Percentiles rank a stretch among this genome's conserved stretches.
Conservation (phyloP, 2,329 filamentous ascomycete species). For the Spiromastix sp. region DNA sequence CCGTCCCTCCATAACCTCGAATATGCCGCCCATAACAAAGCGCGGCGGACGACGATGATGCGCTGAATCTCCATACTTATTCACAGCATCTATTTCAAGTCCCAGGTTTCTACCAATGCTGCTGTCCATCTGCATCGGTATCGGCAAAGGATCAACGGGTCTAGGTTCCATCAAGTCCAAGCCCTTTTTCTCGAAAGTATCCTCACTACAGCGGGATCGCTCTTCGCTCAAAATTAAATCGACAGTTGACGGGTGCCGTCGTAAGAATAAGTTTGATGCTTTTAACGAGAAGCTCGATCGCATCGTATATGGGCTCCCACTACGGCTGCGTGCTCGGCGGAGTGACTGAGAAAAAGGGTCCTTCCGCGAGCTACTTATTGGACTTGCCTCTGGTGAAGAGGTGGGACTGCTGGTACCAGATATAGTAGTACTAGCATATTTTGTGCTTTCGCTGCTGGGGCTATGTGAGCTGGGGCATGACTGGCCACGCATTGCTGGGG, state of each 20-base stretch:
- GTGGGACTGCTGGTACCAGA: slow-evolving; percentile 21
- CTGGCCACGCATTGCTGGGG: slow-evolving; percentile 21
- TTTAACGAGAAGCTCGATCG: slow-evolving; percentile 18
- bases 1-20: slow-evolving; percentile 36
- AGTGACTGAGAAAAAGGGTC: slow-evolving; percentile 15
- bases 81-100: slow-evolving; percentile 1
- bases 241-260: slow-evolving; percentile 33
- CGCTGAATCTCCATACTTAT: neutral
- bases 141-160: slow-evolving; percentile 27
- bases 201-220: slow-evolving; percentile 27
- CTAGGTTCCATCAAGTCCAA: slow-evolving; percentile 36
- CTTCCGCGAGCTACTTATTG: slow-evolving; percentile 15
- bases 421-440: slow-evolving; percentile 19
- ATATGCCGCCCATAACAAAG: slow-evolving; percentile 38
- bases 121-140: slow-evolving; percentile 9
- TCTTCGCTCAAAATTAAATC: slow-evolving; percentile 36
- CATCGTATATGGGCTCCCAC: slow-evolving; percentile 21
- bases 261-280: slow-evolving; percentile 22
- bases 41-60: slow-evolving; percentile 18
- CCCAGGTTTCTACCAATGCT: slow-evolving; percentile 5
- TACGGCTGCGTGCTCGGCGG: slow-evolving; percentile 15
- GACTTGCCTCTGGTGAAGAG: slow-evolving; percentile 20
- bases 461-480: slow-evolving; percentile 16
- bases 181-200: slow-evolving; percentile 30
- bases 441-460: slow-evolving; percentile 14